Percentiles rank a stretch among this genome's conserved stretches.
Evolutionary conservation across 2,329 filamentous ascomycete species (phyloP).

Genomic region (Fusarium sp.): DNA sequence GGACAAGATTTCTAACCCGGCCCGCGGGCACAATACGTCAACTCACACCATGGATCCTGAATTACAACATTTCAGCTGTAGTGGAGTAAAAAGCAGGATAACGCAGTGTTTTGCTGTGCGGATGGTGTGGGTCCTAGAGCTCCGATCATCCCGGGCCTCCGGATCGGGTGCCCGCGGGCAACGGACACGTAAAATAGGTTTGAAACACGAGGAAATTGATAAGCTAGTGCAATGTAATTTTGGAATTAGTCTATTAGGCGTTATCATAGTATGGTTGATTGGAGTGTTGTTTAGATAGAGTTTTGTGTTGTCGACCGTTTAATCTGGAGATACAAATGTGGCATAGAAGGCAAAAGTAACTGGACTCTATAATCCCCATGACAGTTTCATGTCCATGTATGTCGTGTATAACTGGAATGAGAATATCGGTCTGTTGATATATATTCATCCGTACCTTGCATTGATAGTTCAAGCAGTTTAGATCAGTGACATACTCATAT

Average conservation of each 20-base stretch:
- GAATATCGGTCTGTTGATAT: neutral
- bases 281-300: neutral
- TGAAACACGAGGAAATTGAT: neutral
- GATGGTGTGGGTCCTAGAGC: conserved; percentile 2
- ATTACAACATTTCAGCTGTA: neutral
- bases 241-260: neutral
- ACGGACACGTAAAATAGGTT: neutral
- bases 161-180: conserved; percentile 15
- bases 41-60: neutral
- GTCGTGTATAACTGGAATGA: neutral
- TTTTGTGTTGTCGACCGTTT: neutral
- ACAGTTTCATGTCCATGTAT: neutral
- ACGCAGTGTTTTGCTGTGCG: neutral
- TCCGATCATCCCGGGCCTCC: neutral
- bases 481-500: neutral
- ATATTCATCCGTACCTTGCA: neutral
- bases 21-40: conserved; percentile 13
- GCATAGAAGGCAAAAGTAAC: neutral
- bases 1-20: neutral
- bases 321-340: neutral
- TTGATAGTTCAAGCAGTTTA: neutral
- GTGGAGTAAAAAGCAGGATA: conserved; percentile 6
- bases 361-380: neutral
- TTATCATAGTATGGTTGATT: neutral
- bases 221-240: neutral